Base-by-base conservation (phyloP, 805 yeast species). In the Saturnispora sanitii region DNA sequence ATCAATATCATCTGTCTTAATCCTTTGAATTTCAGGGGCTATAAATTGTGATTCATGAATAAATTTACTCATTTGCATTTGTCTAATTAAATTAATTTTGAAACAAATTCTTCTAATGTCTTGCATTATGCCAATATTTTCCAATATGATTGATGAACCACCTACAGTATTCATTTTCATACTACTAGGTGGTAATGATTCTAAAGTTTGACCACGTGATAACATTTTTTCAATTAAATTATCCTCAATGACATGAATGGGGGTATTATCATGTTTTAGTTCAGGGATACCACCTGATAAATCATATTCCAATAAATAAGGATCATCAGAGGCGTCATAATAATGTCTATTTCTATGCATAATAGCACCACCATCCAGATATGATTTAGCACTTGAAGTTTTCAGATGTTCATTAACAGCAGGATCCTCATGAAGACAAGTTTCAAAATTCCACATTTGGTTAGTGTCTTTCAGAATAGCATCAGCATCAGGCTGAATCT, bases 21-120 rank as follows among this genome's bases (percentile, higher is more conserved):
- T 59, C 9, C 70, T 61, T 37, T 74, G 78, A 32, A 79, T 69
- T 43, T 72, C 80, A 4, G 90, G 90, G 12, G 80, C 75, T 47
- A 73, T 73, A 68, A 79, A 65, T 51, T 81, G 90, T 0, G 86
- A 71, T 38, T 79, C 81, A 53, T 82, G 90, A 37, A 82, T 65
- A 57, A 77, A 78, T 44, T 77, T 80, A 38, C 81, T 84, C 16
- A 82, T 82, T 60, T 92, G 97, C 81, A 92, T 81, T 54, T 88
- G 88, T 49, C 95, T 69, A 44, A 92, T 84, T 37, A 87, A 64
- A 4, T 90, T 79, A 17, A 92, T 84, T 57, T 88, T 88, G 62
- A 86, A 83, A 56, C 96, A 88, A 4, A 85, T 69, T 48, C 79
- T 82, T 43, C 98, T 67, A 27, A 92, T 82, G 50, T 86, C 86